Conservation (phyloP, 2,329 filamentous ascomycete species). For the Trichothecium roseum region DNA sequence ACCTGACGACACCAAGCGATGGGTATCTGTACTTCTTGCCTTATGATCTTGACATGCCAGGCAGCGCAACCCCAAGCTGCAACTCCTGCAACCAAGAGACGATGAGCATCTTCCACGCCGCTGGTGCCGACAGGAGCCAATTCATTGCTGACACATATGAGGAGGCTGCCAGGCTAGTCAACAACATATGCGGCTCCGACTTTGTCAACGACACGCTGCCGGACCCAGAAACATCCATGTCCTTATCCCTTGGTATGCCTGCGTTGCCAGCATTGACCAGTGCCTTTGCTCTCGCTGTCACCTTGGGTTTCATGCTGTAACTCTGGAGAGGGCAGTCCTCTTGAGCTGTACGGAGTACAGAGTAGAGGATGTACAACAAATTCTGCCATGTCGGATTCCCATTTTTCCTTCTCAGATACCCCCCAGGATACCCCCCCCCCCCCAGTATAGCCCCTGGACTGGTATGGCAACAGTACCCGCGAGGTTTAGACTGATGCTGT, state of each 20-base stretch:
- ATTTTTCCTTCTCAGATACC: too few species aligned
- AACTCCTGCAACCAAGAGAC: constrained; percentile 65
- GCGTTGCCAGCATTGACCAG: constrained; percentile 3
- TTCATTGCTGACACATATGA: constrained; percentile 61
- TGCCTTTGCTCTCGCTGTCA: background rate
- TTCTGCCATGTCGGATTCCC: too few species aligned
- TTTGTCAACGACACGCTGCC: constrained; percentile 50
- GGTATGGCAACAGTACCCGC: too few species aligned
- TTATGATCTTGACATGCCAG: constrained; percentile 61
- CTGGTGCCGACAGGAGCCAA: constrained; percentile 54
- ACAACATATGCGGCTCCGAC: constrained; percentile 48
- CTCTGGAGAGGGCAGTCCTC: too few species aligned
- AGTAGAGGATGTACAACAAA: too few species aligned
- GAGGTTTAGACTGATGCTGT: too few species aligned
- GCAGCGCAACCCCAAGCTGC: constrained; percentile 61
- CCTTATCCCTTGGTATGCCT: too few species aligned
- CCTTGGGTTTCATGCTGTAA: background rate
- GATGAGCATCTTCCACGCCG: constrained; percentile 69
- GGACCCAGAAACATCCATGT: constrained; percentile 4
- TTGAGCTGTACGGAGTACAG: too few species aligned
- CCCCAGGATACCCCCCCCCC: too few species aligned
- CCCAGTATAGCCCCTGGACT: too few species aligned
- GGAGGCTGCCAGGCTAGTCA: constrained; percentile 61
- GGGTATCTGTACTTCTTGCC: constrained; percentile 80
- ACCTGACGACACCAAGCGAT: constrained; percentile 57